Percentiles rank a stretch among this genome's conserved stretches.
These are phyloP conservation scores for Pythium chondricola DNA, from an alignment of 352 stramenopile genomes.

Conservation along the genomic window DNA sequence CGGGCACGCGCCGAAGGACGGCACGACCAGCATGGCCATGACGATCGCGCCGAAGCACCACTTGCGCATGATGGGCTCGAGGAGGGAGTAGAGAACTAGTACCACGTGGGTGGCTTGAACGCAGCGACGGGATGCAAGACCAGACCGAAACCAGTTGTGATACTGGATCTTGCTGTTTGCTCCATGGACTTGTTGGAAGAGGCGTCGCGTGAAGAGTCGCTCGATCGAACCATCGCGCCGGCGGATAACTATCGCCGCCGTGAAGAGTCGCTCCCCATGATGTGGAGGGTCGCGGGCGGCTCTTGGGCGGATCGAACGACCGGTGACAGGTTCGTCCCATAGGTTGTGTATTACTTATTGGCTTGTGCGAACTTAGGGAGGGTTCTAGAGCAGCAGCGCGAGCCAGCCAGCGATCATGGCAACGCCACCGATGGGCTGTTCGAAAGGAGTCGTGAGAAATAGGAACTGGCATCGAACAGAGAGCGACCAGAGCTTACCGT, in stretches of 20 bases:
- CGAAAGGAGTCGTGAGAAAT: neutral
- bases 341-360: neutral
- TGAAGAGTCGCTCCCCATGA: neutral
- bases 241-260: neutral
- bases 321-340: neutral
- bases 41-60: slow-evolving; percentile 28
- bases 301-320: slow-evolving; percentile 1
- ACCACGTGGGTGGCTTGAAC: neutral
- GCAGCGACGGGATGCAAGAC: neutral
- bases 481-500: slow-evolving; percentile 38
- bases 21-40: slow-evolving; percentile 22
- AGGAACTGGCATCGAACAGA: neutral
- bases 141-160: slow-evolving; percentile 16
- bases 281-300: neutral
- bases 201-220: neutral
- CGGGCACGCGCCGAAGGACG: slow-evolving; percentile 26
- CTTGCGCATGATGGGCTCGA: slow-evolving; percentile 22
- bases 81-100: neutral
- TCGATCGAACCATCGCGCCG: neutral
- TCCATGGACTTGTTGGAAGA: neutral
- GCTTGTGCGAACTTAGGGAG: too few relatives aligned
- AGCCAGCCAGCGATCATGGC: slow-evolving; percentile 70
- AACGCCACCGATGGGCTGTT: slow-evolving; percentile 66
- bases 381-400: slow-evolving; percentile 46
- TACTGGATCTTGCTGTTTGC: too few relatives aligned